Evolutionary conservation across 2,329 filamentous ascomycete genomes (phyloP), one percentile per base, ranked within the genome.

Genomic region (Colletotrichum phormii): DNA sequence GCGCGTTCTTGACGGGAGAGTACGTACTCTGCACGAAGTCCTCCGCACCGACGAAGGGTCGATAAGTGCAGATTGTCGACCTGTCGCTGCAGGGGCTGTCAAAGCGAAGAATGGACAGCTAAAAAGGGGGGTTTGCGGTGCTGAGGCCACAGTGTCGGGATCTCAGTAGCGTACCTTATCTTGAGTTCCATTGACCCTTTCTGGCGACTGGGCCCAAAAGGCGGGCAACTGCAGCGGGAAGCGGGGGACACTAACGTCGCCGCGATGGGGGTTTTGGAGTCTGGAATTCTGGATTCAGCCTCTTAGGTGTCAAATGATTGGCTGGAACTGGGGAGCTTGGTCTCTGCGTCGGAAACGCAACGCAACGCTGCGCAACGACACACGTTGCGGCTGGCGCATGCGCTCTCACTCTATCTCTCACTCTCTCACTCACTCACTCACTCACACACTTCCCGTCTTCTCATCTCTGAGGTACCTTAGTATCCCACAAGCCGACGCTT

Each of bases 361-460:
- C 70, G 70, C 70, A 61, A 73, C 35, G 71, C 71, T 65, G 64
- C 70, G 70, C 70, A 72, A 70, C 70, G 59, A 69, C 70, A 72
- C 67, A 72, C 66, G 66, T 72, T 65, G 70, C 62, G 54, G 37
- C 31, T 64, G 46, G 60, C 60, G 29, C 33, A 12, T 49, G 42
- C 24, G 11, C 53, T 55, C 53, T 55, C 26, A 13, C 53, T 15
- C 22, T 53, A 54, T 37, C 29, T 22, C 63, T 51, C 58, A 54
- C 11, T 24, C 64, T 46, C 42, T 42, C 18, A 54, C 46, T 24
- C 31, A 13, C 53, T 57, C 60, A 51, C 57, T 54, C 61, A 37
- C 12, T 54, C 53, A 8, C 31, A 33, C 53, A 46, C 42, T 46
- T 46, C 42, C 42, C 42, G 15, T 46, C 42, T 46, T 46, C 15